Conservation (phyloP, 2,329 filamentous ascomycete species). For the Nannizziopsis arthrosporioides region DNA sequence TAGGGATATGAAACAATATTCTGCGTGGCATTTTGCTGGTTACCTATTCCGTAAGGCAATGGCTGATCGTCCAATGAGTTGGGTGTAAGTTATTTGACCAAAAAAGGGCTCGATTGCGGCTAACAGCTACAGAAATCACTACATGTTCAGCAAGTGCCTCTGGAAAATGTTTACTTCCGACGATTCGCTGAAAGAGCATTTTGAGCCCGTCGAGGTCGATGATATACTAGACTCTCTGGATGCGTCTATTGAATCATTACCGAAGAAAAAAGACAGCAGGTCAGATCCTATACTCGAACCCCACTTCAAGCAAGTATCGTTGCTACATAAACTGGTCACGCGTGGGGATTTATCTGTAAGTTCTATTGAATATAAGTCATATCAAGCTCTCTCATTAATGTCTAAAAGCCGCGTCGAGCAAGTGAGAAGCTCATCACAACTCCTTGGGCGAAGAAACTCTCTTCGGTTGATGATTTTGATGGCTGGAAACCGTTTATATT, state of each 20-base stretch:
- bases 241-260: constrained; percentile 50
- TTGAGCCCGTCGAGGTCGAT: constrained; percentile 27
- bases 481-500: constrained; percentile 52
- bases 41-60: constrained; percentile 50
- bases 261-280: constrained; percentile 48
- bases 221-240: constrained; percentile 47
- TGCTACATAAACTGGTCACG: constrained; percentile 68
- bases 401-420: constrained; percentile 37
- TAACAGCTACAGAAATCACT: constrained; percentile 43
- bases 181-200: constrained; percentile 29
- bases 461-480: constrained; percentile 38
- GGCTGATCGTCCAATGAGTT: constrained; percentile 47
- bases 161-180: constrained; percentile 56
- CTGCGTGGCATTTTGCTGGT: constrained; percentile 54
- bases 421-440: constrained; percentile 42
- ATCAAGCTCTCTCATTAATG: constrained; percentile 21
- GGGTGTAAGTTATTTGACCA: constrained; percentile 41
- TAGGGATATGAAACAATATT: constrained; percentile 46
- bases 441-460: constrained; percentile 44
- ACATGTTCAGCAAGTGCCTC: constrained; percentile 58
- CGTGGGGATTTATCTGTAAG: constrained; percentile 35
- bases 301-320: constrained; percentile 78
- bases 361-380: constrained; percentile 16
- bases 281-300: constrained; percentile 74
- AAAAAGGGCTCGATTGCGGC: constrained; percentile 2